phyloP scores from a whole-genome alignment of 2,329 filamentous ascomycete species.

The Cercospora berteroae region DNA sequence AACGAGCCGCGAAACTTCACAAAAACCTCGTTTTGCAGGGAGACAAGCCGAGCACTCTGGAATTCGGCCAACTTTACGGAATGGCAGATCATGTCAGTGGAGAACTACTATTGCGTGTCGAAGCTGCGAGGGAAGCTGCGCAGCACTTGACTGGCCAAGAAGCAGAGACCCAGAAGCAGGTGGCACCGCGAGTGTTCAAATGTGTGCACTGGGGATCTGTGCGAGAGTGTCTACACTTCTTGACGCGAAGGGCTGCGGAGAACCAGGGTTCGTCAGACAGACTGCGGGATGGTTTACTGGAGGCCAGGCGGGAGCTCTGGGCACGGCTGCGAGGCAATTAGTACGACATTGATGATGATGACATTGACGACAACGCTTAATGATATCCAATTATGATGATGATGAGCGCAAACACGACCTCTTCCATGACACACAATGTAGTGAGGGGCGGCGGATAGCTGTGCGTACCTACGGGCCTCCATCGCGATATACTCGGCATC shows the following conservation, averaged over 20 bases:
- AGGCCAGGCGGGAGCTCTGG: conserved; percentile 5
- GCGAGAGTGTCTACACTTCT: conserved; percentile 35
- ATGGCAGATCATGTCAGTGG: conserved; percentile 29
- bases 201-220: conserved; percentile 34
- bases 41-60: conserved; percentile 21
- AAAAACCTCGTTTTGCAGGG: conserved; percentile 22
- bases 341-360: not conserved
- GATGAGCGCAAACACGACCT: not conserved
- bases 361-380: not conserved
- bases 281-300: conserved; percentile 2
- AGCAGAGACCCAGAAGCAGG: conserved; percentile 8
- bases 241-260: conserved; percentile 31
- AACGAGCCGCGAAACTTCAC: conserved; percentile 20
- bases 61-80: conserved; percentile 34
- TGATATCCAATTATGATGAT: not conserved
- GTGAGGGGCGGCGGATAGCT: not conserved
- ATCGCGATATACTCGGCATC: not conserved
- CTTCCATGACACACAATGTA: not conserved
- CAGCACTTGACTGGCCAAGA: conserved; percentile 21
- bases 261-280: conserved; percentile 31
- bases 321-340: not conserved
- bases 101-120: conserved; percentile 1
- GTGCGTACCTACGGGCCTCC: not conserved
- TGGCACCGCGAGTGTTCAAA: conserved; percentile 28
- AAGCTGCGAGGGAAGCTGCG: not conserved